These are phyloP conservation scores for Pluteus cervinus DNA, from an alignment of 768 basidiomycete species.

Conservation along the genomic window DNA sequence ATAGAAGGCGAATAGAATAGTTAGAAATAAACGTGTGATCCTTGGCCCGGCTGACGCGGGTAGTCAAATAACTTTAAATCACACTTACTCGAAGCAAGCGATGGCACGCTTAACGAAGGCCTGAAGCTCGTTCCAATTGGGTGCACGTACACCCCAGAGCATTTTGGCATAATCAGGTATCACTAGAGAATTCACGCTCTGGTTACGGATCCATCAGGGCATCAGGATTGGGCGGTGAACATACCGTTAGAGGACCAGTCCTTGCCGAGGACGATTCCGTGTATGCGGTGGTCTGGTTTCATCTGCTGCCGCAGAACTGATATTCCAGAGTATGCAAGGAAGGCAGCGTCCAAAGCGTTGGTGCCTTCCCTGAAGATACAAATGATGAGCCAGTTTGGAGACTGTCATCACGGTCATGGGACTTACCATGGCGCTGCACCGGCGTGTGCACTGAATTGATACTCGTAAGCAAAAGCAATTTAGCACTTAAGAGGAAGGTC, in stretches of 20 bases:
- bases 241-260: slow-evolving; percentile 67
- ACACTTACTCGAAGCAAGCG: slow-evolving; percentile 65
- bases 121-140: slow-evolving; percentile 50
- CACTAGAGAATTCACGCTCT: slow-evolving; percentile 35
- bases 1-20: slow-evolving; percentile 6
- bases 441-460: slow-evolving; percentile 58
- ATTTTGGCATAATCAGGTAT: slow-evolving; percentile 81
- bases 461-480: slow-evolving; percentile 4
- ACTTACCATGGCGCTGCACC: slow-evolving; percentile 69
- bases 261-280: slow-evolving; percentile 69
- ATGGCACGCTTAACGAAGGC: slow-evolving; percentile 52
- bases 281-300: slow-evolving; percentile 72
- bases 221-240: slow-evolving; percentile 10
- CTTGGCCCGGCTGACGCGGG: background rate
- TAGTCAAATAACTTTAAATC: too few relatives aligned
- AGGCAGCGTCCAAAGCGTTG: slow-evolving; percentile 86
- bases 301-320: slow-evolving; percentile 85
- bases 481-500: slow-evolving; percentile 2
- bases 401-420: background rate
- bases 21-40: background rate
- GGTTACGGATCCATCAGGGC: slow-evolving; percentile 2
- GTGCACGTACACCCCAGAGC: slow-evolving; percentile 67
- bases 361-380: slow-evolving; percentile 55
- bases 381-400: slow-evolving; percentile 2
- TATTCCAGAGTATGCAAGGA: slow-evolving; percentile 74